Evolutionary conservation across 768 basidiomycete genomes (phyloP), one percentile per base, ranked within the genome.

Genomic region (Tulasnella sp.): DNA sequence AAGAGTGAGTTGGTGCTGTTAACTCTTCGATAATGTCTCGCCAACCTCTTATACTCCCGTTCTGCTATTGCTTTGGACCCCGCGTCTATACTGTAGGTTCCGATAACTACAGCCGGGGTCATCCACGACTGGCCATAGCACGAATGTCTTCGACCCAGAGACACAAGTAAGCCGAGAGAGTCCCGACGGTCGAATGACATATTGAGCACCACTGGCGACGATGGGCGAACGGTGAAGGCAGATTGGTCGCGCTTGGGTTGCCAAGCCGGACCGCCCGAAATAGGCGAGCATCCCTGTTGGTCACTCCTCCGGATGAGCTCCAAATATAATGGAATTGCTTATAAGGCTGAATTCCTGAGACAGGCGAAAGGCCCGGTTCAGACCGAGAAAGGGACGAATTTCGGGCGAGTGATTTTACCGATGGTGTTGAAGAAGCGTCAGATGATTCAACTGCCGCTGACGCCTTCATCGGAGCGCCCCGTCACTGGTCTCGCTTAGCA

Each of bases 301-400:
- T 68, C 34, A 27, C n/a, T 52, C 62, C 62, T 8, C 14, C 12
- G 10, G 8, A 27, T 36, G 62, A 68, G 31, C 27, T 68, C 34
- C 16, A 36, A 68, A 68, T 31, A 8, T 34, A 6, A 31, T 34
- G 62, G 31, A 68, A 34, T 36, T 36, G 27, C 27, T 34, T 68
- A 10, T 36, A 14, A 68, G 62, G 56, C 10, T 9, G 56, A 19
- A 36, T 68, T 36, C 62, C 16, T 36, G 31, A 36, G 62, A 36
- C 62, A 68, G 36, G 62, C 12, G 10, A 36, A 68, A 36, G 62
- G 16, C 9, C 62, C 62, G 62, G 62, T 68, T 68, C 62, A 4
- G 62, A 27, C 62, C 62, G 62, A 68, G 62, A 68, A 68, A 68
- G 62, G 62, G 62, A 68, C 62, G 62, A 68, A 68, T 36, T 68